These are phyloP conservation scores for Podaxis sp. DNA, from an alignment of 768 basidiomycete species.

Conservation along the genomic window DNA sequence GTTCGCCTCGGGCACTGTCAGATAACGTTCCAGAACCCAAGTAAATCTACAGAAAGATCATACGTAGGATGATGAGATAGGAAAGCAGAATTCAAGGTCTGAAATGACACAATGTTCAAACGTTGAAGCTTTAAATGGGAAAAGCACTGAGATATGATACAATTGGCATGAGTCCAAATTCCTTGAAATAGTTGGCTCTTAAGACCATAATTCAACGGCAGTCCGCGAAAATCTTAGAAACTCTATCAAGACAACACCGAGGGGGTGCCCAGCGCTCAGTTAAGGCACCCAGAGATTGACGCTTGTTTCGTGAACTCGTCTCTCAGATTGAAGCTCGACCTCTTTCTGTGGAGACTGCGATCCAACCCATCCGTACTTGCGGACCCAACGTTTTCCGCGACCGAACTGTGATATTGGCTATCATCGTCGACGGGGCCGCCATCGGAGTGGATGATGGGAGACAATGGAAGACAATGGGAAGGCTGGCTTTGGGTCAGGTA, in stretches of 20 bases:
- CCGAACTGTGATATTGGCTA: no score
- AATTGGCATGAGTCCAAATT: no score
- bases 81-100: not conserved
- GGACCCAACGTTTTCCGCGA: no score
- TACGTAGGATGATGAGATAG: not conserved
- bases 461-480: not conserved
- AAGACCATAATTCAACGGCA: no score
- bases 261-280: not conserved
- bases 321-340: not conserved
- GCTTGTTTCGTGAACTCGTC: not conserved
- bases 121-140: no score
- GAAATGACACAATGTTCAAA: not conserved
- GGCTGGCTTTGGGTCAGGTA: not conserved
- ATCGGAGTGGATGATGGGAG: not conserved
- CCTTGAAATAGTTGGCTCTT: no score
- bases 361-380: no score
- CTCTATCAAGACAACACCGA: not conserved
- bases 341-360: not conserved
- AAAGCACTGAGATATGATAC: no score
- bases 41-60: conserved; percentile 6
- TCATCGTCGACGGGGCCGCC: not conserved
- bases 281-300: not conserved
- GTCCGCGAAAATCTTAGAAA: not conserved
- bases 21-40: conserved; percentile 22
- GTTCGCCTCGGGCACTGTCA: conserved; percentile 18